These are phyloP conservation scores for Coffea eugenioides DNA, from an alignment of 257 asterid genomes.

Conservation along the genomic window DNA sequence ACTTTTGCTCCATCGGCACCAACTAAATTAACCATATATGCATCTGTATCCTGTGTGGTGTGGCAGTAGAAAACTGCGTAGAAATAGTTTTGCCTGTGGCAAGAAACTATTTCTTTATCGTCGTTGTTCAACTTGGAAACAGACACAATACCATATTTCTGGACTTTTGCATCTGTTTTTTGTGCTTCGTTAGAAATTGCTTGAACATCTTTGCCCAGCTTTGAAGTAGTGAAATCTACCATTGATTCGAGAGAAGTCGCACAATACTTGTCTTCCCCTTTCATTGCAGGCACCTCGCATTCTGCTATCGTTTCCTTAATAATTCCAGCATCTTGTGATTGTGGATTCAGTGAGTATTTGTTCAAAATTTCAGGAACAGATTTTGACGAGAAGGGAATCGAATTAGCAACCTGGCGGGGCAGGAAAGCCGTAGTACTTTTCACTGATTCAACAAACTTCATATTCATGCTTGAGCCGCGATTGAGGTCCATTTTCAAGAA, in stretches of 20 bases:
- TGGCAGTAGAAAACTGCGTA: slow-evolving; percentile 89
- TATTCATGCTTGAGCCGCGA: slow-evolving; percentile 44
- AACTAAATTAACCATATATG: slow-evolving; percentile 48
- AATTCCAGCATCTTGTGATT: slow-evolving; percentile 44
- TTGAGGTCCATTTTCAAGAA: slow-evolving; percentile 57
- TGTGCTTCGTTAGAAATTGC: slow-evolving; percentile 58
- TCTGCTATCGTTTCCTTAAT: slow-evolving; percentile 56
- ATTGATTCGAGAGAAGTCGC: slow-evolving; percentile 84
- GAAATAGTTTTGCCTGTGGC: slow-evolving; percentile 61
- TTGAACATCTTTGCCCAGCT: slow-evolving; percentile 48
- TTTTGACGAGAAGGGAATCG: slow-evolving; percentile 67
- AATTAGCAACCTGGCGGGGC: slow-evolving; percentile 55
- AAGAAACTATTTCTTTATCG: slow-evolving; percentile 31
- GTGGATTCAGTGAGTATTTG: slow-evolving; percentile 44
- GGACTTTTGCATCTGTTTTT: slow-evolving; percentile 8
- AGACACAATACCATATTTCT: slow-evolving; percentile 35
- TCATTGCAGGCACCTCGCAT: slow-evolving; percentile 51
- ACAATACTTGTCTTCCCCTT: slow-evolving; percentile 65
- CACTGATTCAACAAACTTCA: slow-evolving; percentile 41
- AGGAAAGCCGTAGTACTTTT: slow-evolving; percentile 32
- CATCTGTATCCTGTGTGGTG: slow-evolving; percentile 40
- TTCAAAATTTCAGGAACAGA: slow-evolving; percentile 44
- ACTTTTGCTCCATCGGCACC: slow-evolving; percentile 64
- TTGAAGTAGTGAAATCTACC: slow-evolving; percentile 70
- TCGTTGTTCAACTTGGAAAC: slow-evolving; percentile 34